Evolutionary conservation across 495 filamentous ascomycete genomes (phyloP).

Genomic region (Hypoxylon fuscum): DNA sequence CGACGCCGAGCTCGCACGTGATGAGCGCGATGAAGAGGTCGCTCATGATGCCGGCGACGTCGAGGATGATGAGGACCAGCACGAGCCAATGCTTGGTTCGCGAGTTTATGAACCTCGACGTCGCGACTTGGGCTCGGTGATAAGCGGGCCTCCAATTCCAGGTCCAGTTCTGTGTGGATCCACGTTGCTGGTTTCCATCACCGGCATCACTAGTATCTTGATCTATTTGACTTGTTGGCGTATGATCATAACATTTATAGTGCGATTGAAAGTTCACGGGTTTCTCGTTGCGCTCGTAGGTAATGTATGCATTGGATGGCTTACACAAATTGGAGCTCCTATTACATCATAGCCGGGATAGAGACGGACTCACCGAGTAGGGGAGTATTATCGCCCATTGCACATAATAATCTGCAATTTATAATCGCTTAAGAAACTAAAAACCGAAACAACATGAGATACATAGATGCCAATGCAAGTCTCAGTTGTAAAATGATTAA

Average conservation of each 20-base stretch:
- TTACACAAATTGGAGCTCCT: slow-evolving; percentile 13
- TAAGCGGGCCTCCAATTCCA: slow-evolving; percentile 24
- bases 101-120: slow-evolving; percentile 58
- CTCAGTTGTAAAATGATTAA: too few relatives aligned
- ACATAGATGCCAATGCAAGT: too few relatives aligned
- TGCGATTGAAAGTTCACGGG: background rate
- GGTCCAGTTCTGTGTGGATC: background rate
- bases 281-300: too few relatives aligned
- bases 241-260: background rate
- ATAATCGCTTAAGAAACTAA: background rate
- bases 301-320: too few relatives aligned
- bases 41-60: slow-evolving; percentile 32
- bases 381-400: slow-evolving; percentile 23
- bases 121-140: slow-evolving; percentile 36
- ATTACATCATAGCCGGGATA: slow-evolving; percentile 18
- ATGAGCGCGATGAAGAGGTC: slow-evolving; percentile 67
- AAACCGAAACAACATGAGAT: background rate
- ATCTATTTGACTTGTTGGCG: slow-evolving; percentile 49
- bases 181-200: slow-evolving; percentile 57
- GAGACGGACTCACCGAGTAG: slow-evolving; percentile 27
- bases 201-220: slow-evolving; percentile 68
- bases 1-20: slow-evolving; percentile 61
- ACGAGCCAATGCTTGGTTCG: slow-evolving; percentile 59
- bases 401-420: background rate
- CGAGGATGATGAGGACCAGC: slow-evolving; percentile 31